A percentile compares a stretch with the other conserved stretches of the same genome.
These are phyloP conservation scores for Panellus pusillus DNA, from an alignment of 768 basidiomycete genomes.

Conservation along the genomic window DNA sequence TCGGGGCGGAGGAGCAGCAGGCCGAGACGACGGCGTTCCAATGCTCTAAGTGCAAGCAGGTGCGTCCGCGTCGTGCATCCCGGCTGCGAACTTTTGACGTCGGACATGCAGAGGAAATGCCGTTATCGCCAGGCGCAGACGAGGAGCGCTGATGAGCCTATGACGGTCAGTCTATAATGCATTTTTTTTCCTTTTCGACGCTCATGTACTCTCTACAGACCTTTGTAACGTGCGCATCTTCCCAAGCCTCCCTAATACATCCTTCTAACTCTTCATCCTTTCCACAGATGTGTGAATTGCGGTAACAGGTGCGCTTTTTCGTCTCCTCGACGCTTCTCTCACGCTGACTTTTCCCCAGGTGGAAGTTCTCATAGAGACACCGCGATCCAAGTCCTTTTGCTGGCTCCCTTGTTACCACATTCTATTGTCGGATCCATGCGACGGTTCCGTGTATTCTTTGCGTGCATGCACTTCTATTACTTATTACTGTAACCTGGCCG, in stretches of 20 bases:
- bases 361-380: conserved; percentile 59
- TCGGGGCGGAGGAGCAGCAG: conserved; percentile 85
- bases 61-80: conserved; percentile 26
- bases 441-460: too few relatives aligned
- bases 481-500: too few relatives aligned
- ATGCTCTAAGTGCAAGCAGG: conserved; percentile 92
- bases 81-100: background rate
- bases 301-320: conserved; percentile 46
- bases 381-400: too few relatives aligned
- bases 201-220: conserved; percentile 47
- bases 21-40: conserved; percentile 99
- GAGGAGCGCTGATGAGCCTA: conserved; percentile 95
- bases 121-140: conserved; percentile 96
- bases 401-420: too few relatives aligned
- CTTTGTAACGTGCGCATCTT: conserved; percentile 73
- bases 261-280: conserved; percentile 7
- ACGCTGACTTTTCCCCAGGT: conserved; percentile 32
- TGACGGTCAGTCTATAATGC: conserved; percentile 68
- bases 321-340: background rate
- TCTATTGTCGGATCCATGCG: too few relatives aligned
- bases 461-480: too few relatives aligned
- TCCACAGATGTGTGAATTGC: conserved; percentile 61
- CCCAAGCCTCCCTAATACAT: background rate
- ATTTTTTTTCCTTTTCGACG: conserved; percentile 1
- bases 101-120: conserved; percentile 59